Conservation (phyloP, 2,329 filamentous ascomycete genomes). For the Alternaria longipes region DNA sequence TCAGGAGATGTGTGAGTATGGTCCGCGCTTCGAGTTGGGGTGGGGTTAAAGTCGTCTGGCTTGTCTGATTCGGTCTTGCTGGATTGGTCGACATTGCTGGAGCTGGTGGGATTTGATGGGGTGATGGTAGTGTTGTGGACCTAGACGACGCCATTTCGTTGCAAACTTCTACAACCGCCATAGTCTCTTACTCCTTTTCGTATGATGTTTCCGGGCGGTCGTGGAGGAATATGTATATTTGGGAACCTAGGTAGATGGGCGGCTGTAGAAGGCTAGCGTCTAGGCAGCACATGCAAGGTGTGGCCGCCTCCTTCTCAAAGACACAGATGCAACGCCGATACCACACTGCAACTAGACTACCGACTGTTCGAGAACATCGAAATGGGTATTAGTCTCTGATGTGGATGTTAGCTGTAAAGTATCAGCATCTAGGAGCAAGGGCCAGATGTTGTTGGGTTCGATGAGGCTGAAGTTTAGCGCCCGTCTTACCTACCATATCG, state of each 20-base stretch:
- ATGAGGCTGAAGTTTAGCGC: constrained; percentile 2
- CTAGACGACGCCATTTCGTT: background rate
- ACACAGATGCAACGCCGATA: background rate
- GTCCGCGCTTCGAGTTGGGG: constrained; percentile 37
- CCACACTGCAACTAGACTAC: background rate
- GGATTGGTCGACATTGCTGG: background rate
- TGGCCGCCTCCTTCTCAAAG: background rate
- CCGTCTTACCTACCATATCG: background rate
- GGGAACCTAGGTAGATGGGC: background rate
- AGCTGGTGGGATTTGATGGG: background rate
- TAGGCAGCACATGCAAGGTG: background rate
- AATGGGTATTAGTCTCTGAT: background rate
- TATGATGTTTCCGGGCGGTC: background rate
- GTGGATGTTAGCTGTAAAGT: background rate
- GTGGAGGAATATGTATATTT: background rate
- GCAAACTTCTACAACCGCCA: constrained; percentile 7
- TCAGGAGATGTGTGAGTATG: constrained; percentile 34
- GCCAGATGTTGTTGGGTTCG: background rate
- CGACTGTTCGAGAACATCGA: too few relatives aligned
- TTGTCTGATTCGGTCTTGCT: background rate
- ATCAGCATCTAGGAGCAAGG: background rate
- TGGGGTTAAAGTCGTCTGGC: constrained; percentile 11
- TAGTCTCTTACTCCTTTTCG: background rate
- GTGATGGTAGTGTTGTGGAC: background rate
- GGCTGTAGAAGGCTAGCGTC: background rate